Conservation (phyloP, 352 stramenopile genomes). For the Halophytophthora polymorphica region DNA sequence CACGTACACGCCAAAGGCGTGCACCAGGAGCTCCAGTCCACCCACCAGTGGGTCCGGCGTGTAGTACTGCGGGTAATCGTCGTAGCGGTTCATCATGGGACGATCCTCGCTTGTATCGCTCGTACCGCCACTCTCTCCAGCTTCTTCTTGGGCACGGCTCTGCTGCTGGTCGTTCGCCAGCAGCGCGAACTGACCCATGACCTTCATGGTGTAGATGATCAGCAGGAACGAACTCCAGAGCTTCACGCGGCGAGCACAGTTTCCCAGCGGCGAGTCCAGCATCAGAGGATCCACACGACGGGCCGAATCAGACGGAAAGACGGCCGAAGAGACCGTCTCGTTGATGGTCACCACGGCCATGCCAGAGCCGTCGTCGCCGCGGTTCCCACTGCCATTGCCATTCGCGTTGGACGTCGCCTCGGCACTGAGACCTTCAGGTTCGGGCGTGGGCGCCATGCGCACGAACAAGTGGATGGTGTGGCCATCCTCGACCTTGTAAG, state of each 20-base stretch:
- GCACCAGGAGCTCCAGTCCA: constrained; percentile 65
- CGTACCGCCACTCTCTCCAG: constrained; percentile 20
- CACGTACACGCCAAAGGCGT: constrained; percentile 84
- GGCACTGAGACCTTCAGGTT: constrained; percentile 50
- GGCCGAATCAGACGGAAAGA: constrained; percentile 81
- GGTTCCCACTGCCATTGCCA: constrained; percentile 8
- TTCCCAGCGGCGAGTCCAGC: constrained; percentile 79
- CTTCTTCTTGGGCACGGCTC: constrained; percentile 32
- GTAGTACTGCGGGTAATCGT: constrained; percentile 81
- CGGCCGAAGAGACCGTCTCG: constrained; percentile 78
- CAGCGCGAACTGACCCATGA: constrained; percentile 83
- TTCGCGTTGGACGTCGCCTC: constrained; percentile 31
- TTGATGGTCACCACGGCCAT: constrained; percentile 77
- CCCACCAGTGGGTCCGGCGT: constrained; percentile 71
- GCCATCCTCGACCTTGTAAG: constrained; percentile 90
- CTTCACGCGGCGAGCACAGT: constrained; percentile 80
- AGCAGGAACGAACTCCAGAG: constrained; percentile 86
- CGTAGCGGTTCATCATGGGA: constrained; percentile 49
- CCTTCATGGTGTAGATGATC: constrained; percentile 90
- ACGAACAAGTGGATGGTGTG: constrained; percentile 92
- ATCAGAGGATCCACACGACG: constrained; percentile 82
- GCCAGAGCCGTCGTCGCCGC: constrained; percentile 39
- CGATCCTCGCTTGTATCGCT: constrained; percentile 27
- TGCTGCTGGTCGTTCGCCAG: constrained; percentile 80
- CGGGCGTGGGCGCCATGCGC: constrained; percentile 51